Evolutionary conservation across 2,329 filamentous ascomycete species (phyloP).

Genomic region (Curvularia verruculosa): DNA sequence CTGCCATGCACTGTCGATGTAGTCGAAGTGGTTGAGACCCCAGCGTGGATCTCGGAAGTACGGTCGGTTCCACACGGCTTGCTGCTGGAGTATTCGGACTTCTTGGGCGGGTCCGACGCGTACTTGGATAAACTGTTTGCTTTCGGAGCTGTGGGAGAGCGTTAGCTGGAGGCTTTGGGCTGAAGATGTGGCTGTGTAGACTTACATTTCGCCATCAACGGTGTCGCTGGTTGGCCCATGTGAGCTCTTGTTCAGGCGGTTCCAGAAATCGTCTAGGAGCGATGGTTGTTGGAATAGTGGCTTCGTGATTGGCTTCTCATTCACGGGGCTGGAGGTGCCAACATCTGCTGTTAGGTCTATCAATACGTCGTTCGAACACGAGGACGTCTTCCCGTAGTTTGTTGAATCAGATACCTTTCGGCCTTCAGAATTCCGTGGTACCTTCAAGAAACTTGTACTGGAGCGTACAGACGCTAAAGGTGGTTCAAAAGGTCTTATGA

Average conservation of each 20-base stretch:
- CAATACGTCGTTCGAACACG: not conserved
- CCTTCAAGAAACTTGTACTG: not conserved
- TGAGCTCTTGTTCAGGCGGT: not conserved
- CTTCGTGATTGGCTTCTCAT: not conserved
- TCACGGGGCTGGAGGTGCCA: not conserved
- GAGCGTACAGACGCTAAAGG: not conserved
- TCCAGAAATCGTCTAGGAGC: not conserved
- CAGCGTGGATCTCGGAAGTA: conserved; percentile 24
- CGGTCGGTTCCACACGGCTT: conserved; percentile 18
- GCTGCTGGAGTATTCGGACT: conserved; percentile 17
- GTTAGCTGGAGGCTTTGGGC: not conserved
- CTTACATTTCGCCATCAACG: conserved; percentile 31
- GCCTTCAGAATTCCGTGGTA: not conserved
- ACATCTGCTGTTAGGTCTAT: not conserved
- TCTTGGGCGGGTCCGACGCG: conserved; percentile 25
- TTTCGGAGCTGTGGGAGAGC: conserved; percentile 14
- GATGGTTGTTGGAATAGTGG: not conserved
- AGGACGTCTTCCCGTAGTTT: not conserved
- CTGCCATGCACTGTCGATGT: conserved; percentile 23
- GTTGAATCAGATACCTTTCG: not conserved
- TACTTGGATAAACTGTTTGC: conserved; percentile 30
- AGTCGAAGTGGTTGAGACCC: conserved; percentile 16
- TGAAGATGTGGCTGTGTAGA: not conserved
- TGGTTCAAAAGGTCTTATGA: not conserved
- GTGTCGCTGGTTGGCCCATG: conserved; percentile 16